Base-by-base conservation (phyloP, 169 alveolate genomes). In the Eimeria mitis region DNA sequence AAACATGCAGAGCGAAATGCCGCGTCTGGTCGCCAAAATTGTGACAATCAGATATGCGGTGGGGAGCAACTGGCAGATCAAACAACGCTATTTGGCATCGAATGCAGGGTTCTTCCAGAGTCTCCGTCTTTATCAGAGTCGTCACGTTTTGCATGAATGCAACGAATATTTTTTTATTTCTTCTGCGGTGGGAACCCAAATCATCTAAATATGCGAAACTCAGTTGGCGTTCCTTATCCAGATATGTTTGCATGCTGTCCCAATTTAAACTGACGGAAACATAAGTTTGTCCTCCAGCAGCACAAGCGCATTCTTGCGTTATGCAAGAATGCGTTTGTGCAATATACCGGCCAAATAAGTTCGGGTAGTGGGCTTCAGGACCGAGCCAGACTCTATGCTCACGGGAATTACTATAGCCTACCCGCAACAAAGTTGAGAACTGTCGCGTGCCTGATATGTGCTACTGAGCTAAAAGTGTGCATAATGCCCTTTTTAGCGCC, bases 61-160 rank as follows among this genome's bases (percentile, higher is more conserved):
- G 83, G 37, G 44, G 14, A 73, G 54, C 34, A 73, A 25, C 83
- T 73, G 56, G 68, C 31, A 31, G 88, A 52, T 44, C 70, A 25
- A 78, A 49, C 61, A 2, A 78, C 88, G 21, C 88, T 78, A 2
- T 42, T 78, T 11, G 88, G 88, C 65, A 78, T 78, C 68, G 88
- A 78, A 49, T 78, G 88, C 88, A 44, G 88, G 44, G 42, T 78
- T 47, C 88, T 25, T 78, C 88, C 88, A 44, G 88, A 78, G 88
- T 16, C 44, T 23, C 31, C 88, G 47, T 28, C 47, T 14, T 78
- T n/a, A 7, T 44, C 44, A 78, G 9, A 28, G 37, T 4, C 16
- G 44, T 11, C 7, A 47, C 7, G 49, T 47, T n/a, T 52, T 19
- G 28, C 65, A 37, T 47, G 68, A 78, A 5, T 19, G 42, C 88